Evolutionary conservation across 768 basidiomycete genomes (phyloP), one percentile per base, ranked within the genome.

Genomic region (Mycena vulgaris): DNA sequence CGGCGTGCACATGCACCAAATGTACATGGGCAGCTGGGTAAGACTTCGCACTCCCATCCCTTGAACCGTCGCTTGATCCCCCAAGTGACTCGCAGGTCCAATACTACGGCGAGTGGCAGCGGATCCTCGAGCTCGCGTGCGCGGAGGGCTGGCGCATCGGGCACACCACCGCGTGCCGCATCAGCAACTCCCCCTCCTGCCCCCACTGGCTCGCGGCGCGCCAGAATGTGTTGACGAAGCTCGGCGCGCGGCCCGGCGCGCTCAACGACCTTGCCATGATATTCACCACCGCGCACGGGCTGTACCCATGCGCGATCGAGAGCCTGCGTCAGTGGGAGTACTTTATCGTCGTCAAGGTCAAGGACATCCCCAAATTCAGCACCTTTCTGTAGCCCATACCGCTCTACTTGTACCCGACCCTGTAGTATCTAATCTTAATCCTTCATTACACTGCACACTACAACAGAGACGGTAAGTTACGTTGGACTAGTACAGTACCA

Each of bases 281-380:
- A 40, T 73, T 73, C 52, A 69, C 71, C 17, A 73, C 64, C 9
- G 71, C 71, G 37, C 71, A 69, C 19, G 71, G 71, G 17, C 40
- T 73, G n/a, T 73, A 73, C 63, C 71, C 71, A 0, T 73, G 71
- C 42, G 71, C 68, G 7, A 73, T 69, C 39, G 71, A 73, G 42
- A 69, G 68, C 49, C 42, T 73, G 63, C 68, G 71, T 5, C 71
- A 73, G 42, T 73, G 71, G 71, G 71, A 73, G 23, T 73, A 66
- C 23, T 73, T 73, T 23, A 69, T 73, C 30, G 68, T 31, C 8
- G 68, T 69, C 25, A 73, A 73, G 35, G 40, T 73, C 57, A 61
- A 66, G 40, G 64, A 73, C 53, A 69, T 73, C 2, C 64, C 71
- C 39, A 60, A 69, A 39, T 73, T 73, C 31, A 48, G 64, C 53